Conservation (phyloP, 2,329 filamentous ascomycete genomes). For the Fusarium multiceps region DNA sequence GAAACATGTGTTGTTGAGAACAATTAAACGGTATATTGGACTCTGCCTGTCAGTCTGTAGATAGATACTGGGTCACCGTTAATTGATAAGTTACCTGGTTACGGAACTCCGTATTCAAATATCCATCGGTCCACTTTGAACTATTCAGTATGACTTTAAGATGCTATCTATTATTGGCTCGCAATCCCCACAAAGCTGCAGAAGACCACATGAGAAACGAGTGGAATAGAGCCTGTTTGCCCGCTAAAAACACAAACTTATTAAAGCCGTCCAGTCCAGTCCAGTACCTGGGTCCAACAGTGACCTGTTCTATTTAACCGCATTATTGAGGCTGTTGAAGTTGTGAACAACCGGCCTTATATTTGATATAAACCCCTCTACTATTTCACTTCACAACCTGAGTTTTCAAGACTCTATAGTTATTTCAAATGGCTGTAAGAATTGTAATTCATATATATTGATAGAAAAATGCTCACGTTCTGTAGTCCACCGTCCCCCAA, state of each 20-base stretch:
- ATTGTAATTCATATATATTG: neutral
- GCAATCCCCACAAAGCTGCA: constrained; percentile 36
- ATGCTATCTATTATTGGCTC: constrained; percentile 35
- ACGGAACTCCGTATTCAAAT: neutral
- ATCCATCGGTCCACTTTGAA: constrained; percentile 14
- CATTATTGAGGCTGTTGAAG: constrained; percentile 9
- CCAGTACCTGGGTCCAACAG: neutral
- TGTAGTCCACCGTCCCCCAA: constrained; percentile 71
- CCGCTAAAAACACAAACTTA: constrained; percentile 1
- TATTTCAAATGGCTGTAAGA: constrained; percentile 40
- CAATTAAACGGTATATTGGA: neutral
- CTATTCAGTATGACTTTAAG: constrained; percentile 1
- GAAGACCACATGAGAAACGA: constrained; percentile 18
- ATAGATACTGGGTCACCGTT: neutral
- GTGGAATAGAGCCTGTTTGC: constrained; percentile 31
- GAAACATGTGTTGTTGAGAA: neutral
- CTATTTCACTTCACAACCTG: constrained; percentile 11
- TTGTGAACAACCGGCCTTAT: neutral
- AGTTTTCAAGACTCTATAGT: neutral
- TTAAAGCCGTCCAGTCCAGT: constrained; percentile 13
- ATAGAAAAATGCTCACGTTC: neutral
- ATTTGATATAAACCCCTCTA: neutral
- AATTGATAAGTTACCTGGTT: too few relatives aligned
- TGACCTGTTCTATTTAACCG: constrained; percentile 23
- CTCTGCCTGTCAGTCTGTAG: too few relatives aligned